Evolutionary conservation across 2,329 filamentous ascomycete genomes (phyloP).

Genomic region (Penicillium verrucosum): DNA sequence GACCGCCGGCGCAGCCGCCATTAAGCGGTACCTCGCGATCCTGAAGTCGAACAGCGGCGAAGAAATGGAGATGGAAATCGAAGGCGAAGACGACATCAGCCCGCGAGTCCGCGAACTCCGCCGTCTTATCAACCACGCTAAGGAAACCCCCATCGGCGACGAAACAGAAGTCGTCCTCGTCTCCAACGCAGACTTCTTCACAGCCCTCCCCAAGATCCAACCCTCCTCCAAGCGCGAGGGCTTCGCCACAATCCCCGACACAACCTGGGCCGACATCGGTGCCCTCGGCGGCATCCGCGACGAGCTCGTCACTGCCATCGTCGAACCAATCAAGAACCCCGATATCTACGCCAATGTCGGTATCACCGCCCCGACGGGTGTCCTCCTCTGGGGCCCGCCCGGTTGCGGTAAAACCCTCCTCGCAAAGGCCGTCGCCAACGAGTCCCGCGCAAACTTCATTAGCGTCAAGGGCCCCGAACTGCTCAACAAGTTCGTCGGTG

Average conservation of each 20-base stretch:
- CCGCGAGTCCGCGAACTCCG: constrained; percentile 46
- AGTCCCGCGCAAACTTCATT: constrained; percentile 96
- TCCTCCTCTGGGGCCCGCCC: constrained; percentile 92
- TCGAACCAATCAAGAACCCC: constrained; percentile 82
- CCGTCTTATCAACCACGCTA: constrained; percentile 55
- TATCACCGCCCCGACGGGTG: constrained; percentile 76
- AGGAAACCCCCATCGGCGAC: constrained; percentile 49
- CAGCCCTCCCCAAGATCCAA: constrained; percentile 70
- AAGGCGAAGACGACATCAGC: constrained; percentile 37
- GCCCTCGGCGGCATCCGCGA: constrained; percentile 75
- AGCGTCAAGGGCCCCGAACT: constrained; percentile 95
- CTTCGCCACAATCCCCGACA: constrained; percentile 89
- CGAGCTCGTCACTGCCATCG: constrained; percentile 79
- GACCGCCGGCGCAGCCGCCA: constrained; percentile 63
- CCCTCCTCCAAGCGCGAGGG: constrained; percentile 87
- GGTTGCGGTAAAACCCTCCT: constrained; percentile 96
- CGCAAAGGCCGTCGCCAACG: constrained; percentile 92
- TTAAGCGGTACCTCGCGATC: constrained; percentile 57
- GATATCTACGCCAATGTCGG: constrained; percentile 73
- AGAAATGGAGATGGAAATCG: constrained; percentile 52
- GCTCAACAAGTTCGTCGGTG: constrained; percentile 95
- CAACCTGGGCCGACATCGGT: constrained; percentile 90
- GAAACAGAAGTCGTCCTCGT: constrained; percentile 57
- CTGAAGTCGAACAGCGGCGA: constrained; percentile 47
- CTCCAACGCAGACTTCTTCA: constrained; percentile 66